Evolutionary conservation across 148 eudicot species (phyloP).

Genomic region (Tetragonia tetragonoides): DNA sequence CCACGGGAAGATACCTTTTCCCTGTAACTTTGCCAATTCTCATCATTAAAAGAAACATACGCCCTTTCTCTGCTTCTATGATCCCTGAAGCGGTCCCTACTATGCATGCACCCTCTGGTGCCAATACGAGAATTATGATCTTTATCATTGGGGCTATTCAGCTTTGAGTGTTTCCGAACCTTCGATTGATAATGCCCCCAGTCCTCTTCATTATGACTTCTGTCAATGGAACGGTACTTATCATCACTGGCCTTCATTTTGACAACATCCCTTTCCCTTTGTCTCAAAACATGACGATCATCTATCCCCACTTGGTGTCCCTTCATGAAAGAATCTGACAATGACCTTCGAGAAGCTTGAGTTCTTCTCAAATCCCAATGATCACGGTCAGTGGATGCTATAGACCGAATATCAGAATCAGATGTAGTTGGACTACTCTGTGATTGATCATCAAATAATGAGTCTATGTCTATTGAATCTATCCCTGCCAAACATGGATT

Average conservation of each 20-base stretch:
- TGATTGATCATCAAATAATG: conserved; percentile 22
- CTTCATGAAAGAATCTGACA: conserved; percentile 14
- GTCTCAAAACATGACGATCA: conserved; percentile 16
- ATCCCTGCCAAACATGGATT: conserved; percentile 31
- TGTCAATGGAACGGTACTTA: conserved; percentile 21
- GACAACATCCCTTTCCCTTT: conserved; percentile 9
- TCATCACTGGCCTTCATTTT: conserved; percentile 5
- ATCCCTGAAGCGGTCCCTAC: neutral
- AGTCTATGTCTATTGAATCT: conserved; percentile 1
- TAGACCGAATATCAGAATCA: conserved; percentile 18
- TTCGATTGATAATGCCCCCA: conserved; percentile 3
- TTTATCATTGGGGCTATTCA: neutral
- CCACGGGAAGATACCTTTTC: conserved; percentile 2
- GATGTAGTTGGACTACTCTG: conserved; percentile 16
- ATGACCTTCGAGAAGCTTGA: conserved; percentile 17
- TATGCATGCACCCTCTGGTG: neutral
- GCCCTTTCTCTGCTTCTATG: conserved; percentile 14
- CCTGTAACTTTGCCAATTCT: conserved; percentile 18
- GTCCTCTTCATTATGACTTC: conserved; percentile 16
- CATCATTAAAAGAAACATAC: conserved; percentile 14
- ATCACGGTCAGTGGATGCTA: conserved; percentile 3
- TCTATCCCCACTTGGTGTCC: conserved; percentile 7
- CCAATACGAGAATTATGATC: conserved; percentile 3
- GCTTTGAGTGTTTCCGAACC: conserved; percentile 16
- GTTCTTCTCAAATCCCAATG: conserved; percentile 16